Base-by-base conservation (phyloP, 805 yeast species). In the Spathaspora sp. region DNA sequence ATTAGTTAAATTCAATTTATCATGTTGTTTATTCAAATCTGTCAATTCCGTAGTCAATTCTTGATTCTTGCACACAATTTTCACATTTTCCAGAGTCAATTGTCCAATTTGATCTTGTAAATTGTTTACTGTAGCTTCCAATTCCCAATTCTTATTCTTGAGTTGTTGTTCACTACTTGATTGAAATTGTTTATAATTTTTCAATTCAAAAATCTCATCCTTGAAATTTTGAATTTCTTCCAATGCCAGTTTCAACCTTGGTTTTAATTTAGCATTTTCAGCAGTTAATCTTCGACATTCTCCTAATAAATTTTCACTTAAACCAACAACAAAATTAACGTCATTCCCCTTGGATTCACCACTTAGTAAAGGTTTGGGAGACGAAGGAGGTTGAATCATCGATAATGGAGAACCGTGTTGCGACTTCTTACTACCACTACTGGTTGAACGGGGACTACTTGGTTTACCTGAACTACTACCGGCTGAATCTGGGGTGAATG, bases 281-380 rank as follows among this genome's bases (percentile, higher is more conserved):
- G 87, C 84, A 50, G 82, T 85, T 51, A 87, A 72, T 54, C 86
- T 76, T 57, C 92, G 79, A 60, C 91, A 86, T 64, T 88, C 90
- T 44, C 78, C 70, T 16, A 87, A 73, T 55, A 87, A 69, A 52
- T 85, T 86, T 59, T 87, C 93, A 67, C 89, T 84, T 51, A 87
- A 66, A 3, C 87, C 89, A 52, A 86, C 86, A 14, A 86, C 83
- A 61, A 87, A 87, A 61, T 82, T 81, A 72, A 86, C 81, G 53
- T 86, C 88, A 56, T 82, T 82, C 18, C 82, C 82, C 52, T 73
- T 75, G 8, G 73, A 61, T 57, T 75, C 79, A 1, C 76, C 76
- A 9, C 75, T 72, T 49, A 73, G 57, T 8, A 35, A 31, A 3
- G 9, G 40, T 3, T 35, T 35, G 40, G 40, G 40, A n/a, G 73